Base-by-base conservation (phyloP, 1,139 yeast species). In the Candida sp. region DNA sequence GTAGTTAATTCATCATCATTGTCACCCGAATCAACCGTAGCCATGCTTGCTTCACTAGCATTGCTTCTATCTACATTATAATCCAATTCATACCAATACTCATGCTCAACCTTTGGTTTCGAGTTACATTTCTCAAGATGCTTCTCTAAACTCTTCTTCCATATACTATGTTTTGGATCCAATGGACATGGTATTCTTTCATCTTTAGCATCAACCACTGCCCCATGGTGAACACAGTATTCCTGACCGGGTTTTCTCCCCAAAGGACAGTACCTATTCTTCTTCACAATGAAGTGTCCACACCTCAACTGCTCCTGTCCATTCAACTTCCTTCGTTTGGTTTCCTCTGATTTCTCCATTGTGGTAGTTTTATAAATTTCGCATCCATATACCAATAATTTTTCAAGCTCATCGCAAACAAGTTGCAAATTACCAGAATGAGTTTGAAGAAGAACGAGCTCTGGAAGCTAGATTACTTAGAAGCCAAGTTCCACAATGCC, bases 161-260 rank as follows among this genome's bases (percentile, higher is more conserved):
- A 82, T 0, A 90, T 81, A 0, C 86, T 76, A 60, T 90, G 97
- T 5, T 78, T 72, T 0, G 84, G 80, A 57, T 89, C 96, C 30
- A 84, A 58, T 0, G 97, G 91, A 61, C 97, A 90, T 4, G 84
- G 80, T 0, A 90, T 73, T 48, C 97, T 65, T 29, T 65, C 66
- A 5, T 46, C 48, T 21, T 46, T 50, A 32, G 33, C 38, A 6
- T 48, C 49, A 22, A 50, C 56, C 12, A 49, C 48, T 15, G 56
- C 60, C 60, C 72, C 49, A 58, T 87, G 95, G 52, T 84, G 86
- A 4, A 86, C 79, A 58, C 95, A 87, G 55, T 59, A 84, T 42
- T 63, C 62, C 27, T 71, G 73, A 29, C 64, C 76, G 12, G 67
- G 60, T 46, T 77, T 74, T 35, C 86, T 66, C 45, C 82, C 82